Evolutionary conservation across 2,329 filamentous ascomycete species (phyloP), one percentile per base, ranked within the genome.

Genomic region (Claviceps citrina): DNA sequence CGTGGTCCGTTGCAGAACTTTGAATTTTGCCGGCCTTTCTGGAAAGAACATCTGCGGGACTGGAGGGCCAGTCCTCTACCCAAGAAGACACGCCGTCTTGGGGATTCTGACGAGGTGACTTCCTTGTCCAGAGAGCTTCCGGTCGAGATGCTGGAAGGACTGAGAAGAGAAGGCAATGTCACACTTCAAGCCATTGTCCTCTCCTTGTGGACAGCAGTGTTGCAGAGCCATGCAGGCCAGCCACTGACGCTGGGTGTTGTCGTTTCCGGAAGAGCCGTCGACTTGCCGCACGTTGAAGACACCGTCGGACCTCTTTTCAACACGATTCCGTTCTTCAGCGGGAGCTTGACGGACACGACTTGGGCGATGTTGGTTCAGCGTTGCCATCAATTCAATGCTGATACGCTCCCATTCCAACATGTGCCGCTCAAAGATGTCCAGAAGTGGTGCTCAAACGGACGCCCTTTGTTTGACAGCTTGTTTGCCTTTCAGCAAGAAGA

Each of bases 221-320:
- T 93, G 0, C 66, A 71, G 22, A 63, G 64, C 32, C 55, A 70
- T 44, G 61, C 70, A 22, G 54, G 59, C 3, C 53, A 59, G 13
- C 57, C 66, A 6, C 59, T 71, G 1, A 72, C 74, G 0, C 64
- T 87, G 12, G 89, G 89, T 1, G 63, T 93, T 16, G 70, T 95
- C 10, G 70, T 84, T 0, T 91, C 86, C 6, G 89, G 87, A 1
- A 71, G 87, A 43, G 73, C 76, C 0, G 71, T 93, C 4, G 73
- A 82, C 32, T 60, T 85, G 10, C 68, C 78, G 7, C 66, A 66
- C 2, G 70, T 78, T 2, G 80, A 86, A 35, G 54, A 66, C 18
- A 73, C 83, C 1, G 71, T 91, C 31, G 89, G 87, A 0, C 87
- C 89, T 0, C 62, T 95, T 16, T 93, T 95, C 68, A 95, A 95